phyloP scores from a whole-genome alignment of 2,329 filamentous ascomycete species.

The Claviceps sp. region DNA sequence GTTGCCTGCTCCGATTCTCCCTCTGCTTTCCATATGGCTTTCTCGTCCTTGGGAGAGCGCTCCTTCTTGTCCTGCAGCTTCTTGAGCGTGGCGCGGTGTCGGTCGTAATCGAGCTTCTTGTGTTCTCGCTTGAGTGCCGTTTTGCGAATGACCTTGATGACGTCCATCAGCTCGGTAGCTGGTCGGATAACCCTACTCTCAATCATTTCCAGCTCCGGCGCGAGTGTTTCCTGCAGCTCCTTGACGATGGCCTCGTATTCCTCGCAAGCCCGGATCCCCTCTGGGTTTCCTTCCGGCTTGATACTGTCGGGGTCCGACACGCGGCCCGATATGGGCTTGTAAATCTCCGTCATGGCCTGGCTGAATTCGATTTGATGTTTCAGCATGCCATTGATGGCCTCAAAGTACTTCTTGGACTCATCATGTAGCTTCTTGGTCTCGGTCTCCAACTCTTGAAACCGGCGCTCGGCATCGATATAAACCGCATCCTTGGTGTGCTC shows the following conservation, averaged over 20 bases:
- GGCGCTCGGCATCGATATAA: slow-evolving; percentile 86
- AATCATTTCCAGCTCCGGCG: slow-evolving; percentile 95
- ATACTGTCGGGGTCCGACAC: slow-evolving; percentile 84
- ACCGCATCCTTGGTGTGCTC: slow-evolving; percentile 91
- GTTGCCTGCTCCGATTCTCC: slow-evolving; percentile 82
- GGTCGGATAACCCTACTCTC: slow-evolving; percentile 82
- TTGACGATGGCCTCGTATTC: slow-evolving; percentile 88
- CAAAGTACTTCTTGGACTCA: slow-evolving; percentile 94
- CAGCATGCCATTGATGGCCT: slow-evolving; percentile 97
- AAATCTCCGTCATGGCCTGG: slow-evolving; percentile 87
- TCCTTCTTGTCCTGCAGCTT: slow-evolving; percentile 98
- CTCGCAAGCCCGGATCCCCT: slow-evolving; percentile 89
- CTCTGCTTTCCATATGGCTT: slow-evolving; percentile 91
- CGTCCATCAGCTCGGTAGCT: slow-evolving; percentile 82
- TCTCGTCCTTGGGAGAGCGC: slow-evolving; percentile 90
- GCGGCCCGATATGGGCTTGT: slow-evolving; percentile 94
- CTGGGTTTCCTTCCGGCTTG: slow-evolving; percentile 71
- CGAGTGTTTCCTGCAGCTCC: slow-evolving; percentile 76
- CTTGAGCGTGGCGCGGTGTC: slow-evolving; percentile 70
- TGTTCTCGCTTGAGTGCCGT: slow-evolving; percentile 80
- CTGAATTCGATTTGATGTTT: slow-evolving; percentile 97
- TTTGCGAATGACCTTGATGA: slow-evolving; percentile 93
- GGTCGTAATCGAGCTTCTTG: slow-evolving; percentile 94
- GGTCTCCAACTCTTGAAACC: slow-evolving; percentile 84
- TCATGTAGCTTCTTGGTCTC: slow-evolving; percentile 96